Conservation (phyloP, 2,329 filamentous ascomycete genomes). For the Trichoderma sp. region DNA sequence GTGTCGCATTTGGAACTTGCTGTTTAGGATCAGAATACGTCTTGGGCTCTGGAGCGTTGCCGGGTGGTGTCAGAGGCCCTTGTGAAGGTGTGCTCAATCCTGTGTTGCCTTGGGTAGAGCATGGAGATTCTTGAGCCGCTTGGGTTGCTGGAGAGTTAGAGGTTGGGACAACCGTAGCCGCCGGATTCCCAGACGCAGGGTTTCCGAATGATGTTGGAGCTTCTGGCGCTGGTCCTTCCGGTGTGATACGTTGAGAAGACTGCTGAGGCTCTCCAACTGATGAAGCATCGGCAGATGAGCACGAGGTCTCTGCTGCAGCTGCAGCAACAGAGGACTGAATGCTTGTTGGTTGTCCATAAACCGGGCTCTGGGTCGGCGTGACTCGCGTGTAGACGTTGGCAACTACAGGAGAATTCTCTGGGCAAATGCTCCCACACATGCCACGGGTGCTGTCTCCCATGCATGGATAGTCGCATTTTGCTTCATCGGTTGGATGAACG, state of each 20-base stretch:
- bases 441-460: slow-evolving; percentile 30
- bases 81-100: neutral
- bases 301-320: slow-evolving; percentile 7
- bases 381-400: slow-evolving; percentile 35
- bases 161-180: slow-evolving; percentile 20
- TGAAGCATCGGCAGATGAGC: neutral
- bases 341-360: slow-evolving; percentile 18
- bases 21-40: slow-evolving; percentile 20
- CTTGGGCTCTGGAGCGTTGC: slow-evolving; percentile 21
- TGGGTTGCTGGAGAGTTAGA: neutral
- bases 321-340: slow-evolving; percentile 13
- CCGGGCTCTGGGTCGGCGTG: slow-evolving; percentile 17
- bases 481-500: slow-evolving; percentile 31
- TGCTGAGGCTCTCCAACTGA: slow-evolving; percentile 1
- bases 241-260: slow-evolving; percentile 15
- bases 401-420: slow-evolving; percentile 27
- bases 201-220: slow-evolving; percentile 10
- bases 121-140: slow-evolving; percentile 15
- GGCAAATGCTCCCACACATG: slow-evolving; percentile 36
- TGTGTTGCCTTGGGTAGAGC: neutral
- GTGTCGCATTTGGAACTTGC: slow-evolving; percentile 1
- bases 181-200: slow-evolving; percentile 6
- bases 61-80: slow-evolving; percentile 6
- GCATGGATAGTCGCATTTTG: slow-evolving; percentile 34
- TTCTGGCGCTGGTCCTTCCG: slow-evolving; percentile 23